Conservation (phyloP, 73 alveolate genomes). For the Paramecium sexaurelia region DNA sequence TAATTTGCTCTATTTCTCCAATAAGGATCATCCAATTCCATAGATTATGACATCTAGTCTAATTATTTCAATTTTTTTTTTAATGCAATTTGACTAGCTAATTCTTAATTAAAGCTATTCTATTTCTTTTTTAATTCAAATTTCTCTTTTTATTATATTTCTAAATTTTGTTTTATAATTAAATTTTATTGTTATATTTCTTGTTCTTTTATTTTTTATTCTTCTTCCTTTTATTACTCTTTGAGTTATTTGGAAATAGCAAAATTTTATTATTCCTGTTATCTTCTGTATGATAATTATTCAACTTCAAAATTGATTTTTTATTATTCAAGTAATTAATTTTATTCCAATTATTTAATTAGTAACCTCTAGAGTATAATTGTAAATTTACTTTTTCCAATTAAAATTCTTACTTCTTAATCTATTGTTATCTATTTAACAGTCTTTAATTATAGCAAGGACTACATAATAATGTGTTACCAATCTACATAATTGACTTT, state of each 20-base stretch:
- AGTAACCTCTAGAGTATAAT: neutral
- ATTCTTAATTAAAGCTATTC: neutral
- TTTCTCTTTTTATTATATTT: neutral
- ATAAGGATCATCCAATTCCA: slow-evolving; percentile 8
- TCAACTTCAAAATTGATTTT: neutral
- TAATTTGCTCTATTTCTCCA: neutral
- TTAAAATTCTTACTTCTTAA: neutral
- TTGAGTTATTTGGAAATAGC: neutral
- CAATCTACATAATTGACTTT: neutral
- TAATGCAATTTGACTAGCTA: neutral
- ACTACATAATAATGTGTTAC: neutral
- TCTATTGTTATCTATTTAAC: neutral
- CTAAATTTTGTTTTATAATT: neutral
- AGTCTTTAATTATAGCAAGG: slow-evolving; percentile 36
- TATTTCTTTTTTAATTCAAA: neutral
- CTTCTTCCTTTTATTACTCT: neutral
- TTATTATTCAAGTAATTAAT: neutral
- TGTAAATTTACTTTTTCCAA: neutral
- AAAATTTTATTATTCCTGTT: neutral
- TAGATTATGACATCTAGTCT: neutral
- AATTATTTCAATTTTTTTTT: neutral
- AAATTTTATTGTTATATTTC: neutral
- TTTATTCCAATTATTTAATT: neutral
- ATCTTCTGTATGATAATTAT: neutral
- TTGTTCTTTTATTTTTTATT: neutral